Evolutionary conservation across 257 asterid species (phyloP), one percentile per base, ranked within the genome.

Genomic region (Penstemon newberryi): DNA sequence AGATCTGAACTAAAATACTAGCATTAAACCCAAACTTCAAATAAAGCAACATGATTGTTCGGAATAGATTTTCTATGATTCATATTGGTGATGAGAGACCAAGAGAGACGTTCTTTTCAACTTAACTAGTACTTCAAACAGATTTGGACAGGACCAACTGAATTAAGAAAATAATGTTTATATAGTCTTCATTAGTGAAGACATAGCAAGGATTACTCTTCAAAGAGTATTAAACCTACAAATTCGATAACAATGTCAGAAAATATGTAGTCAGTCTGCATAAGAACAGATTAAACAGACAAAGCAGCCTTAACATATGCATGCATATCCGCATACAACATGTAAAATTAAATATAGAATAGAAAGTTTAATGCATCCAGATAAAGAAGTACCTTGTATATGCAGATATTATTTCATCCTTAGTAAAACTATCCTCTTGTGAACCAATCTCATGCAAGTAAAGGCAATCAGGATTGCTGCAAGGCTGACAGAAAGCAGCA

Each of bases 341-440:
- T 43, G 51, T 68, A 47, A 44, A 53, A 63, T 47, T 11, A 6
- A 56, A 43, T 44, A 70, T 50, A 67, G 38, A 46, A 50, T 11
- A 10, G 46, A 1, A 47, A 37, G 4, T 8, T 56, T 18, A 39
- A 58, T 13, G 33, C 64, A 68, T 47, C 61, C 47, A 55, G 51
- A 49, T 10, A 65, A 61, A 44, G 65, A 70, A 73, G 64, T 85
- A 92, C 96, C 98, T 89, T 77, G 96, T 84, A 74, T 87, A 83
- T 11, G 92, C 89, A 3, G 98, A 87, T 83, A 92, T 80, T 75
- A 89, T 82, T 86, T 92, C 98, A 60, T 92, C 98, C 80, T 92
- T 92, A 3, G 96, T 86, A 72, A 86, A 89, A 78, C 98, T 89
- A 67, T 92, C 96, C 73, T 89, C 96, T 70, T 89, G 92, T 1